Evolutionary conservation across 257 asterid species (phyloP).

Genomic region (Gentiana straminea): DNA sequence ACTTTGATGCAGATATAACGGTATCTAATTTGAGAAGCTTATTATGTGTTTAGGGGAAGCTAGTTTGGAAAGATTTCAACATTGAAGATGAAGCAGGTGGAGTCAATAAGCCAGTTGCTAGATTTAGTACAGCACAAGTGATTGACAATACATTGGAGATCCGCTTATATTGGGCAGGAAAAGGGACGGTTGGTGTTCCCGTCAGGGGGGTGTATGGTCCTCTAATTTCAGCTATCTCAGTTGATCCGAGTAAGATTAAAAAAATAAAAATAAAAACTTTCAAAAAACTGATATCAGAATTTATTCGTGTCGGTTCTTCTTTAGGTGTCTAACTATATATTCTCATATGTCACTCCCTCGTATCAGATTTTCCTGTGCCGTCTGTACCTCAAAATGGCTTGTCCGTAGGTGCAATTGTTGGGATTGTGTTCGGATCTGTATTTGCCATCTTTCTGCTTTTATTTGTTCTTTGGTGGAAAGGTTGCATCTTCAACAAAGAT

Average conservation of each 20-base stretch:
- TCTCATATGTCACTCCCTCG: neutral
- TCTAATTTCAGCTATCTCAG: constrained; percentile 27
- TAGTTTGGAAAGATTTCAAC: constrained; percentile 59
- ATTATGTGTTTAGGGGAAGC: constrained; percentile 36
- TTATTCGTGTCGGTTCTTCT: no score
- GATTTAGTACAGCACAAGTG: constrained; percentile 39
- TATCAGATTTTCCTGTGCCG: constrained; percentile 41
- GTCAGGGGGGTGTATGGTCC: constrained; percentile 21
- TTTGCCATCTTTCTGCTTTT: constrained; percentile 19
- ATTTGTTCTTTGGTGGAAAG: constrained; percentile 51
- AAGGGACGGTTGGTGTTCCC: constrained; percentile 67
- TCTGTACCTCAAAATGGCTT: constrained; percentile 23
- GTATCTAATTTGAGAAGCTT: neutral
- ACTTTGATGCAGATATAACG: no score
- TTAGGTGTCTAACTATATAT: neutral
- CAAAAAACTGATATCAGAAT: no score
- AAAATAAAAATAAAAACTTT: neutral
- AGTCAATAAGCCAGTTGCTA: constrained; percentile 35
- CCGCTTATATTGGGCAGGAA: constrained; percentile 84
- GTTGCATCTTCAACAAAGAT: constrained; percentile 8
- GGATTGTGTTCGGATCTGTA: constrained; percentile 37
- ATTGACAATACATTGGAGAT: constrained; percentile 45
- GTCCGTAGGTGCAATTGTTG: constrained; percentile 35
- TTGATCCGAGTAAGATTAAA: constrained; percentile 16
- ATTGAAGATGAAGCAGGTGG: constrained; percentile 74